Evolutionary conservation across 495 filamentous ascomycete genomes (phyloP).

Genomic region (Aspergillus affinis): DNA sequence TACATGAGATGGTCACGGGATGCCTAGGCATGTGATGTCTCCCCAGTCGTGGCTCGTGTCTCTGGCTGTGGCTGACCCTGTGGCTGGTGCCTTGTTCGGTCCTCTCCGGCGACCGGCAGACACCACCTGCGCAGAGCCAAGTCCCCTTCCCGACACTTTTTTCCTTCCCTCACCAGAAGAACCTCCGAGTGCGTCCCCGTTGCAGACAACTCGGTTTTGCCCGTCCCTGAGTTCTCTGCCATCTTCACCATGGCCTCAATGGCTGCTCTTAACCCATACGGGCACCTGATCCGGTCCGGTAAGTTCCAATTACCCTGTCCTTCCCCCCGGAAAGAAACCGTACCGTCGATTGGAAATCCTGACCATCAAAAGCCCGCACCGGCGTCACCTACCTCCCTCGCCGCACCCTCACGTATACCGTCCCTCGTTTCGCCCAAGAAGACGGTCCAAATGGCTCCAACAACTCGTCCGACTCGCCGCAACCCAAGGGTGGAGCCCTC

Average conservation of each 20-base stretch:
- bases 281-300: conserved; percentile 45
- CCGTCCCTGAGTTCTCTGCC: not conserved
- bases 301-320: conserved; percentile 7
- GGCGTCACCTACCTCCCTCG: conserved; percentile 39
- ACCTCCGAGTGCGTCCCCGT: conserved; percentile 3
- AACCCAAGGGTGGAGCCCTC: conserved; percentile 20
- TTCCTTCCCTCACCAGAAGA: conserved; percentile 19
- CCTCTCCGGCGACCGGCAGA: conserved; percentile 16
- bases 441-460: conserved; percentile 23
- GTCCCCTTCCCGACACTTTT: conserved; percentile 32
- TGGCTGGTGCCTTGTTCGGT: not conserved
- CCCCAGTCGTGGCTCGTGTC: not conserved
- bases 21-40: too few relatives aligned
- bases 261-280: conserved; percentile 37
- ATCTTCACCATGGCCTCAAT: conserved; percentile 38
- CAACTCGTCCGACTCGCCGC: conserved; percentile 15
- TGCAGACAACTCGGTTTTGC: too few relatives aligned
- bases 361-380: conserved; percentile 31
- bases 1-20: conserved; percentile 7
- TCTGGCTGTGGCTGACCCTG: not conserved
- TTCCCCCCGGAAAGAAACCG: not conserved
- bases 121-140: conserved; percentile 26
- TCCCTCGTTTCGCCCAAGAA: conserved; percentile 32
- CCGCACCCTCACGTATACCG: conserved; percentile 40
- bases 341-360: conserved; percentile 8